Base-by-base conservation (phyloP, 2,329 filamentous ascomycete genomes). In the Hypomyces perniciosus region DNA sequence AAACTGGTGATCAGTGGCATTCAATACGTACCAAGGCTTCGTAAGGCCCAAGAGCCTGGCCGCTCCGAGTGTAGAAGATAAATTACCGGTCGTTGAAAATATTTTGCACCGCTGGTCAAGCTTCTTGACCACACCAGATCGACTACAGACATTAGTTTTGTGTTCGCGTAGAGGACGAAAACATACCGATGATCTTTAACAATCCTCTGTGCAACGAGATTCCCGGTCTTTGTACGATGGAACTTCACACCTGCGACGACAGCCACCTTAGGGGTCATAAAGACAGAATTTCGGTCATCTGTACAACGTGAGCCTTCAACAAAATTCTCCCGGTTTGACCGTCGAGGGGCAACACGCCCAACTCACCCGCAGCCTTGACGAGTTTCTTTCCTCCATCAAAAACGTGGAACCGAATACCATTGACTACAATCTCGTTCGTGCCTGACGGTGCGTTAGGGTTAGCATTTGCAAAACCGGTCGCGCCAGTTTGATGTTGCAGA, bases 151-250 rank as follows among this genome's bases (percentile, higher is more conserved):
- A 65, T 73, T 64, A 81, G 76, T 61, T 58, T 59, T 44, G 63
- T 61, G 54, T 52, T 50, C 51, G 27, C 46, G 44, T 6, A 26
- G 35, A 53, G 43, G 47, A 53, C 58, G 50, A 52, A 30, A 46
- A 77, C 83, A 70, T 81, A 92, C 88, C 81, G 84, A 68, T 88
- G 86, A 56, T 84, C 83, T 65, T 85, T 84, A 53, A 92, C 79
- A 50, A 90, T 77, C 56, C 86, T 84, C 61, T 86, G 79, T 50
- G 89, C 85, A 62, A 91, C 86, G 28, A 96, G 79, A 60, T 95
- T 96, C 55, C 90, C 90, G 59, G 85, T 86, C 66, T 92, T 95
- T 68, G 88, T 95, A 58, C 90, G 81, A 61, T 89, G 79, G 65
- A 95, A 96, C 57, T 80, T 83, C 61, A 95, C 87, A 39, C 89